phyloP scores from a whole-genome alignment of 2,329 filamentous ascomycete genomes.

The Xylariaceae sp. region DNA sequence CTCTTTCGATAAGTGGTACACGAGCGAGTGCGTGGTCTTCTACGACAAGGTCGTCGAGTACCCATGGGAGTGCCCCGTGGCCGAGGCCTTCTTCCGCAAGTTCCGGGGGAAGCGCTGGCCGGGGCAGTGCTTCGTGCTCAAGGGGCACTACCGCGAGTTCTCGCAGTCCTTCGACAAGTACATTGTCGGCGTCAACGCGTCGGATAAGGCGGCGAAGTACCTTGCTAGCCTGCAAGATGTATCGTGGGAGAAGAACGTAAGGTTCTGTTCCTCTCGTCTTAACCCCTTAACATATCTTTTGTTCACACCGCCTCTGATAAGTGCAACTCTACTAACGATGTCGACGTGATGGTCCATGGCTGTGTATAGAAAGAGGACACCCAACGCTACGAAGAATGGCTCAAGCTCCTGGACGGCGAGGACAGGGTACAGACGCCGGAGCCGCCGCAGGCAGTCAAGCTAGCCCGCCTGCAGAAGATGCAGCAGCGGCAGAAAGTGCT shows the following conservation, averaged over 20 bases:
- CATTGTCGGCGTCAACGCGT: constrained; percentile 40
- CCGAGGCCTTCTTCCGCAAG: constrained; percentile 40
- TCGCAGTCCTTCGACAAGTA: constrained; percentile 47
- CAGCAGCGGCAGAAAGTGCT: constrained; percentile 43
- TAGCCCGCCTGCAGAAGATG: constrained; percentile 37
- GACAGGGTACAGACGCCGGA: constrained; percentile 35
- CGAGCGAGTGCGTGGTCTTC: constrained; percentile 45
- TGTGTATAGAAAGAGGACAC: constrained; percentile 28
- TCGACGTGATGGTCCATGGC: background rate
- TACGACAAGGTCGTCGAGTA: constrained; percentile 47
- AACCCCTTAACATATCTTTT: background rate
- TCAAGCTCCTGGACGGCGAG: constrained; percentile 39
- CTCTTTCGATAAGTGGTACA: constrained; percentile 42
- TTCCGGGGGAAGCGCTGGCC: constrained; percentile 43
- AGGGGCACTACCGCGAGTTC: constrained; percentile 52
- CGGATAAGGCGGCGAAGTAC: constrained; percentile 36
- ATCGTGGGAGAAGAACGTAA: constrained; percentile 31
- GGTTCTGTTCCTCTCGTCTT: constrained; percentile 9
- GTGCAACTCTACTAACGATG: too few relatives aligned
- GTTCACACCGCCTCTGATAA: too few relatives aligned
- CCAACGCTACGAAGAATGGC: constrained; percentile 40
- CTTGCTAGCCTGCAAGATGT: constrained; percentile 35
- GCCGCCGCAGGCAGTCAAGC: constrained; percentile 34
- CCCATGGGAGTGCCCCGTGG: constrained; percentile 46
- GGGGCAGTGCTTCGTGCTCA: constrained; percentile 49